Conservation (phyloP, 2,329 filamentous ascomycete genomes). For the Volutella citrinella region DNA sequence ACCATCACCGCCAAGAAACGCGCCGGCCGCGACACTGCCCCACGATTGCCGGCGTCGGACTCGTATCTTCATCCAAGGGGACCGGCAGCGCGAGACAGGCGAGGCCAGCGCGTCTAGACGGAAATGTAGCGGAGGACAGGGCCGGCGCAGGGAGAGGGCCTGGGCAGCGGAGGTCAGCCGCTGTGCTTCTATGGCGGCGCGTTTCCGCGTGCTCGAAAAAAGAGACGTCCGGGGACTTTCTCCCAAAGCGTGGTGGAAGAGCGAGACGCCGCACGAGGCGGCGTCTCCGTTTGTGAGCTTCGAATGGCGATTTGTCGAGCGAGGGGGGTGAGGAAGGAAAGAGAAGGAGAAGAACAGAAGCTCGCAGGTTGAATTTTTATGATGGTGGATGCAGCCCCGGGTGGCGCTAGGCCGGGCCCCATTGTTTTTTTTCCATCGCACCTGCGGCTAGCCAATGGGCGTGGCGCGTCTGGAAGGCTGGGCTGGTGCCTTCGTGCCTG, state of each 20-base stretch:
- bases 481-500: constrained; percentile 27
- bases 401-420: too few species aligned
- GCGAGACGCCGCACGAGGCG: constrained; percentile 31
- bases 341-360: constrained; percentile 12
- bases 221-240: constrained; percentile 99
- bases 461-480: constrained; percentile 24
- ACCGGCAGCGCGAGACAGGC: constrained; percentile 37
- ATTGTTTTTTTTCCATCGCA: constrained; percentile 25
- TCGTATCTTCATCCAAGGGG: constrained; percentile 84
- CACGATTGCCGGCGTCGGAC: constrained; percentile 51
- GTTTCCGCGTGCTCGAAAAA: constrained; percentile 73
- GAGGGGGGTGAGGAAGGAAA: constrained; percentile 65
- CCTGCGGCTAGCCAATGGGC: constrained; percentile 24
- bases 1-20: constrained; percentile 33
- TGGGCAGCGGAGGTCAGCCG: constrained; percentile 73
- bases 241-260: constrained; percentile 76
- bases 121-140: constrained; percentile 47
- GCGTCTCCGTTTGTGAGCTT: constrained; percentile 89
- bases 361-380: neutral
- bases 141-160: constrained; percentile 43
- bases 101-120: constrained; percentile 8
- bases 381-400: neutral
- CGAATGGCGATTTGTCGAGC: constrained; percentile 99
- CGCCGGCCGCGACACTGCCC: constrained; percentile 10
- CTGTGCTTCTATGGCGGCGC: constrained; percentile 99